Evolutionary conservation across 768 basidiomycete species (phyloP).

Genomic region (Leccinellum rugosiceps): DNA sequence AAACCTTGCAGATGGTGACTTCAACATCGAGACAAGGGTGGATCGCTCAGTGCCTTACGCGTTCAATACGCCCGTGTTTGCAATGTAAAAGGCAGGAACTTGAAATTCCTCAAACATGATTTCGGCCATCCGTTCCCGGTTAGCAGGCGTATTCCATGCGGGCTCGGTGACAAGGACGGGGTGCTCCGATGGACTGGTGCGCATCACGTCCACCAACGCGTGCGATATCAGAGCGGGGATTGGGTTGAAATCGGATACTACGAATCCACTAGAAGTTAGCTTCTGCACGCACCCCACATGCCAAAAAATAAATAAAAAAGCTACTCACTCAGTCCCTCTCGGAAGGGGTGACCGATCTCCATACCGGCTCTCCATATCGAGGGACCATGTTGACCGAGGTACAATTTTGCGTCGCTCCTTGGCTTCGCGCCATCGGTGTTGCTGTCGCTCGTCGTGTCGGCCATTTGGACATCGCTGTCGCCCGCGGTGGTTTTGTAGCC

Average conservation of each 20-base stretch:
- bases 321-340: conserved; percentile 77
- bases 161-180: conserved; percentile 93
- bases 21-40: conserved; percentile 7
- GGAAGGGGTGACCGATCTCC: conserved; percentile 81
- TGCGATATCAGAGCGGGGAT: conserved; percentile 70
- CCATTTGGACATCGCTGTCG: conserved; percentile 36
- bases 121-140: conserved; percentile 93
- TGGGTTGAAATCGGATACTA: conserved; percentile 76
- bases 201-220: conserved; percentile 74
- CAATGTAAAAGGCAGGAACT: conserved; percentile 94
- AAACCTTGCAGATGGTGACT: conserved; percentile 54
- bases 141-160: conserved; percentile 92
- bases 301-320: not conserved
- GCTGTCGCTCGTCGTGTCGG: conserved; percentile 38
- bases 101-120: conserved; percentile 97
- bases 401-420: conserved; percentile 56
- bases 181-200: conserved; percentile 76
- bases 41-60: conserved; percentile 53
- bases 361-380: conserved; percentile 88
- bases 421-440: conserved; percentile 30
- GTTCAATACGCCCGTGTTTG: conserved; percentile 90
- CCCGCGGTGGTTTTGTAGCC: conserved; percentile 57
- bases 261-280: not conserved
- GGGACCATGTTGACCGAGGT: conserved; percentile 84
- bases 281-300: not conserved